Conservation (phyloP, 106 monocot species). For the Dioscorea alata region DNA sequence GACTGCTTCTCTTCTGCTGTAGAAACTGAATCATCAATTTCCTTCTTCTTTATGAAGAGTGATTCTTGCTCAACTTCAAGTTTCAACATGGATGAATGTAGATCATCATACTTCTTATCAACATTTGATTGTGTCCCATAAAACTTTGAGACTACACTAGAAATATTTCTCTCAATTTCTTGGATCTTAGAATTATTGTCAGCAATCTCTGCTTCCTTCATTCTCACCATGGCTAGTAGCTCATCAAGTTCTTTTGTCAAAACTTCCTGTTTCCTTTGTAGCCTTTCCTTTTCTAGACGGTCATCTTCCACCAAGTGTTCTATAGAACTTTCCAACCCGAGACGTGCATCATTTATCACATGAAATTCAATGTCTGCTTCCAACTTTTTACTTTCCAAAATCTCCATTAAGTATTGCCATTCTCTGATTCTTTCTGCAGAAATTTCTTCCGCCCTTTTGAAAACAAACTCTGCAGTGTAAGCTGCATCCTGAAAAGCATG, state of each 20-base stretch:
- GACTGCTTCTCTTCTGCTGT: constrained; percentile 40
- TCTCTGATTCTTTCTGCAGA: constrained; percentile 47
- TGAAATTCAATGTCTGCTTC: constrained; percentile 54
- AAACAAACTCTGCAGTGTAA: constrained; percentile 53
- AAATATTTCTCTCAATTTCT: constrained; percentile 64
- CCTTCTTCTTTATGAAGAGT: constrained; percentile 48
- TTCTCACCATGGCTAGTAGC: constrained; percentile 51
- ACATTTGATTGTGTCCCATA: constrained; percentile 49
- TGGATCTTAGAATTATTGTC: constrained; percentile 61
- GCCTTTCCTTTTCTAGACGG: constrained; percentile 47
- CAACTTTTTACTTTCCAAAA: constrained; percentile 51
- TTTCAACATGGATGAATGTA: constrained; percentile 34
- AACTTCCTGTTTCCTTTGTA: constrained; percentile 39
- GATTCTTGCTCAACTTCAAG: constrained; percentile 39
- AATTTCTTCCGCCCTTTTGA: constrained; percentile 50
- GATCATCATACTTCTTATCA: constrained; percentile 28
- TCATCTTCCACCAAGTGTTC: constrained; percentile 72
- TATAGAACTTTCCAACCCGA: constrained; percentile 50
- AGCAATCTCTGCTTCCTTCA: constrained; percentile 81
- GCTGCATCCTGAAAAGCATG: constrained; percentile 49
- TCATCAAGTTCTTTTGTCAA: constrained; percentile 70
- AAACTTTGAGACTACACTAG: constrained; percentile 47
- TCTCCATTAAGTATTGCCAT: constrained; percentile 69
- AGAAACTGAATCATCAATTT: constrained; percentile 55
- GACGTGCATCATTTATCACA: constrained; percentile 56